Conservation (phyloP, 805 yeast species). For the Lachancea nothofagi region DNA sequence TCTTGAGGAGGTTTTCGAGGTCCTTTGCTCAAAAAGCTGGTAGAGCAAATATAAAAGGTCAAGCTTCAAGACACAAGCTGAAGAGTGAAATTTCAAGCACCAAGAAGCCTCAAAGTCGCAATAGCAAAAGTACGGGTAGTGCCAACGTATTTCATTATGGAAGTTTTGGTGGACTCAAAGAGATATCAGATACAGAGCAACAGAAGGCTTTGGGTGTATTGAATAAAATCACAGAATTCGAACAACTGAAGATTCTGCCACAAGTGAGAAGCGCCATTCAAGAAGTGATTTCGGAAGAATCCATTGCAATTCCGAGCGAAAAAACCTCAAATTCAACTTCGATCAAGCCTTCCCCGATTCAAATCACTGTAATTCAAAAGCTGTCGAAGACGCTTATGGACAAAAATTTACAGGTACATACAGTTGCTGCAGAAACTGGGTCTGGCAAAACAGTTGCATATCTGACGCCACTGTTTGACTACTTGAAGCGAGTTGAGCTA, state of each 20-base stretch:
- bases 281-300: conserved; percentile 45
- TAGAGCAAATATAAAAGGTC: background rate
- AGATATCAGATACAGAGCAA: conserved; percentile 34
- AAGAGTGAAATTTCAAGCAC: background rate
- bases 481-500: conserved; percentile 53
- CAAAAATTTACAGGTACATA: conserved; percentile 50
- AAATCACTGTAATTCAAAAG: conserved; percentile 58
- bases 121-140: background rate
- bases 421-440: conserved; percentile 95
- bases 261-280: conserved; percentile 57
- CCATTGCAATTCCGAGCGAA: conserved; percentile 30
- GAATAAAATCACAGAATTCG: conserved; percentile 54
- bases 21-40: background rate
- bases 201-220: conserved; percentile 38
- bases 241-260: conserved; percentile 62
- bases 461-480: conserved; percentile 66
- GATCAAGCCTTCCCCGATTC: conserved; percentile 70
- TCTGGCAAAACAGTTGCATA: conserved; percentile 96
- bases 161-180: conserved; percentile 42
- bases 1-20: background rate
- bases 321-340: conserved; percentile 8
- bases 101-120: background rate
- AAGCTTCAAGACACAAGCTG: conserved; percentile 1
- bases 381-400: conserved; percentile 32
- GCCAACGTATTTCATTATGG: conserved; percentile 39